Percentiles rank a stretch among this genome's conserved stretches.
phyloP scores from a whole-genome alignment of 331 rosid species.

The Dryas integrifolia region DNA sequence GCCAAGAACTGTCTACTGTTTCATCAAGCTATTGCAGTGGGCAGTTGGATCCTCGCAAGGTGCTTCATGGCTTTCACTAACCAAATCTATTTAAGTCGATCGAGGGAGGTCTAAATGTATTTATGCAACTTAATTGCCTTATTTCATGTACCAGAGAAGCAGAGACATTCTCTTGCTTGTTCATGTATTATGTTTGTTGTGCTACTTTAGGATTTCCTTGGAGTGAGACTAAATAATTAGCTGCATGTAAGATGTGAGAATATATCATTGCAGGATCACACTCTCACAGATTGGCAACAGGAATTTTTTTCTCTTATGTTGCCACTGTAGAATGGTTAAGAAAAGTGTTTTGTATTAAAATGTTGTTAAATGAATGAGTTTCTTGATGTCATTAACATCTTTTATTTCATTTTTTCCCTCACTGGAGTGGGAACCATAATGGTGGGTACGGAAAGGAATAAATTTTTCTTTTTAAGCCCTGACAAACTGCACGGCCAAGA shows the following conservation, averaged over 20 bases:
- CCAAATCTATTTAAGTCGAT: constrained; percentile 8
- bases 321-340: constrained; percentile 28
- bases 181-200: constrained; percentile 3
- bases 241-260: constrained; percentile 12
- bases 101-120: constrained; percentile 14
- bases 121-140: constrained; percentile 7
- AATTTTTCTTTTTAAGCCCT: no score
- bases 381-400: constrained; percentile 11
- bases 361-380: constrained; percentile 3
- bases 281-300: constrained; percentile 15
- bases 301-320: neutral
- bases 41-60: constrained; percentile 69
- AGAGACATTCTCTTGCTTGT: constrained; percentile 20
- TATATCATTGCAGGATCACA: constrained; percentile 14
- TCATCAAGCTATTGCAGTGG: constrained; percentile 86
- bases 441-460: no score
- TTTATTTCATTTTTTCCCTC: neutral
- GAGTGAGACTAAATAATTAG: constrained; percentile 12
- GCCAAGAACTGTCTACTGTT: constrained; percentile 64
- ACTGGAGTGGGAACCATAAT: neutral
- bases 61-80: constrained; percentile 55
- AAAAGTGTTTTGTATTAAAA: constrained; percentile 4
- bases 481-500: no score
- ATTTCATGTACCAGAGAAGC: constrained; percentile 6
- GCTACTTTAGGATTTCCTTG: constrained; percentile 3